Conservation (phyloP, 176 grass and related monocot species). For the Avena insularis region DNA sequence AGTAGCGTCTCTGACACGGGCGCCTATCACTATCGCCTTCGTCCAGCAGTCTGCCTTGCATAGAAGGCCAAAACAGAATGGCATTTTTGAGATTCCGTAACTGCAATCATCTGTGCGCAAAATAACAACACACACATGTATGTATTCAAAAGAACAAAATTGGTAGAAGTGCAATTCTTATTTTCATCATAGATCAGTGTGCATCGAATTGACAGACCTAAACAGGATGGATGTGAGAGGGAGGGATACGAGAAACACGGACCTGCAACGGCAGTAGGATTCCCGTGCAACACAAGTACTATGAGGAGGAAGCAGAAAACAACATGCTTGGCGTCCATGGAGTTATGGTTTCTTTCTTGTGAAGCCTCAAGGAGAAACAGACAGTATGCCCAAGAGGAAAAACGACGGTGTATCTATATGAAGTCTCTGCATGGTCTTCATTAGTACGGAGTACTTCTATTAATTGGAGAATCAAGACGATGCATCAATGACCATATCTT, state of each 20-base stretch:
- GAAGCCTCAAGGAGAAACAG: neutral
- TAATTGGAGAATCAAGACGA: too few relatives aligned
- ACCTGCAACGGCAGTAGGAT: neutral
- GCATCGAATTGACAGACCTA: neutral
- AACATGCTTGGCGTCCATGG: neutral
- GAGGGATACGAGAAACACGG: neutral
- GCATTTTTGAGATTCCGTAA: fast-evolving
- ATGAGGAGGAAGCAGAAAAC: neutral
- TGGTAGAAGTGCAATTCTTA: neutral
- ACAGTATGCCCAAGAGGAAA: neutral
- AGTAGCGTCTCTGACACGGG: neutral
- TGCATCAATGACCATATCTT: too few relatives aligned
- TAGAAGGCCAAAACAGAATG: neutral
- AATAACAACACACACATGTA: neutral
- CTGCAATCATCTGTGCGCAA: neutral
- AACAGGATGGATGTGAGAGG: neutral
- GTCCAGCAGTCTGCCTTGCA: neutral
- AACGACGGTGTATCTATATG: neutral
- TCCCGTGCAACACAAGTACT: neutral
- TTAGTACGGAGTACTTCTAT: too few relatives aligned
- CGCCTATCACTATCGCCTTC: neutral
- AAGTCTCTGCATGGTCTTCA: too few relatives aligned
- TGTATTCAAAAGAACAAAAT: too few relatives aligned
- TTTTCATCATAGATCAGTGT: neutral
- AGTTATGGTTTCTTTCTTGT: neutral